Evolutionary conservation across 2,329 filamentous ascomycete species (phyloP).

Genomic region (Chrysosphaeria jannelii): DNA sequence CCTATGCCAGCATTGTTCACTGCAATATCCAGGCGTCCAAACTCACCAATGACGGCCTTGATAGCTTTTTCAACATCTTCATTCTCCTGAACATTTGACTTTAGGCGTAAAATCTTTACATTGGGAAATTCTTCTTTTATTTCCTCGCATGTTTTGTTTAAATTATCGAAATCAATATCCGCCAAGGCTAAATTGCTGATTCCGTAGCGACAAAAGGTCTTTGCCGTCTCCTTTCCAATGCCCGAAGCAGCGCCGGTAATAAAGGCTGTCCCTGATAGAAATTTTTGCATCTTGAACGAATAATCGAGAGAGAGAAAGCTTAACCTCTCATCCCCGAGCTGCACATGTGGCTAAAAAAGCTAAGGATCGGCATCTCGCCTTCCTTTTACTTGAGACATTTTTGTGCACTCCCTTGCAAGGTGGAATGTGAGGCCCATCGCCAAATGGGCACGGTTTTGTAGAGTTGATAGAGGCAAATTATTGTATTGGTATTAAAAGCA

Average conservation of each 20-base stretch:
- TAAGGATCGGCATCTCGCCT: too few species aligned
- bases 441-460: not conserved
- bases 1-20: slow-evolving; percentile 24
- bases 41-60: slow-evolving; percentile 11
- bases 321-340: too few species aligned
- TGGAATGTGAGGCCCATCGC: too few species aligned
- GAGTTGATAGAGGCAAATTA: not conserved
- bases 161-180: slow-evolving; percentile 12
- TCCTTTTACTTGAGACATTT: too few species aligned
- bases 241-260: slow-evolving; percentile 8
- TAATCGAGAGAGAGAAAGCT: not conserved
- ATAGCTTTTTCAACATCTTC: slow-evolving; percentile 14
- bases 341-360: too few species aligned
- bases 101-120: slow-evolving; percentile 9
- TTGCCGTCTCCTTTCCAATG: slow-evolving; percentile 16
- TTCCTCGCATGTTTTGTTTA: slow-evolving; percentile 6
- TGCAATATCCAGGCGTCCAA: slow-evolving; percentile 22
- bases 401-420: too few species aligned
- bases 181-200: slow-evolving; percentile 15
- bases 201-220: slow-evolving; percentile 6
- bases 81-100: slow-evolving; percentile 16
- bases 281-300: not conserved
- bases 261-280: slow-evolving; percentile 4
- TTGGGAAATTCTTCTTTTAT: slow-evolving; percentile 8
- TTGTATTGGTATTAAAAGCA: not conserved